Conservation (phyloP, 2,329 filamentous ascomycete genomes). For the Pseudocercospora fijiensis region DNA sequence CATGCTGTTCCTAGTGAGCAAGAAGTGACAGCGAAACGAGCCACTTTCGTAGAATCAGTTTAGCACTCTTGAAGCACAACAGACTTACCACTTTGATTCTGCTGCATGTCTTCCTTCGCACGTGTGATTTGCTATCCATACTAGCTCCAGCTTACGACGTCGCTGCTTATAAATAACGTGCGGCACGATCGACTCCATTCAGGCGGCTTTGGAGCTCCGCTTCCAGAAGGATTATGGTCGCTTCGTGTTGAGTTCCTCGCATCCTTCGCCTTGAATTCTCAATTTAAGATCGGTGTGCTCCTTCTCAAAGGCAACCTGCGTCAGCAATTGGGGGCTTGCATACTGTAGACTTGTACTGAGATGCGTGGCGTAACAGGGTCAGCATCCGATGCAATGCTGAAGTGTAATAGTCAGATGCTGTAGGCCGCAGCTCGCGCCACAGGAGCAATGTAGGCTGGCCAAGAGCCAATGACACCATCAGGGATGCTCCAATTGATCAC, state of each 20-base stretch:
- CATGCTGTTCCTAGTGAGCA: not conserved
- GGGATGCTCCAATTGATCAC: not conserved
- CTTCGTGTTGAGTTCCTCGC: not conserved
- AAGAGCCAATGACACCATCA: not conserved
- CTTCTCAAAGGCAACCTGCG: not conserved
- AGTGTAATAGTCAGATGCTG: not conserved
- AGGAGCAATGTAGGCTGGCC: not conserved
- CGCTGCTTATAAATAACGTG: not conserved
- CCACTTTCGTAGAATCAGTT: not conserved
- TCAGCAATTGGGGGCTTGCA: not conserved
- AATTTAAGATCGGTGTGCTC: not conserved
- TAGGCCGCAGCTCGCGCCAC: not conserved
- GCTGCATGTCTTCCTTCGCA: not conserved
- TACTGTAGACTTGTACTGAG: not conserved
- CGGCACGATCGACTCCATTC: not conserved
- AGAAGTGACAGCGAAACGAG: not conserved
- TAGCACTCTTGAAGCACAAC: not conserved
- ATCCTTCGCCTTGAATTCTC: not conserved
- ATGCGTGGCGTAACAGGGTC: not conserved
- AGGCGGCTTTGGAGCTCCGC: not conserved
- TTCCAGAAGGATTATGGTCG: not conserved
- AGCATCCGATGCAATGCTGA: not conserved
- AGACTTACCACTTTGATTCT: not conserved
- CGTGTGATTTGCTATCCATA: not conserved
- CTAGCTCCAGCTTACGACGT: conserved; percentile 1